Evolutionary conservation across 768 basidiomycete species (phyloP), one percentile per base, ranked within the genome.

Genomic region (Lentinula edodes): DNA sequence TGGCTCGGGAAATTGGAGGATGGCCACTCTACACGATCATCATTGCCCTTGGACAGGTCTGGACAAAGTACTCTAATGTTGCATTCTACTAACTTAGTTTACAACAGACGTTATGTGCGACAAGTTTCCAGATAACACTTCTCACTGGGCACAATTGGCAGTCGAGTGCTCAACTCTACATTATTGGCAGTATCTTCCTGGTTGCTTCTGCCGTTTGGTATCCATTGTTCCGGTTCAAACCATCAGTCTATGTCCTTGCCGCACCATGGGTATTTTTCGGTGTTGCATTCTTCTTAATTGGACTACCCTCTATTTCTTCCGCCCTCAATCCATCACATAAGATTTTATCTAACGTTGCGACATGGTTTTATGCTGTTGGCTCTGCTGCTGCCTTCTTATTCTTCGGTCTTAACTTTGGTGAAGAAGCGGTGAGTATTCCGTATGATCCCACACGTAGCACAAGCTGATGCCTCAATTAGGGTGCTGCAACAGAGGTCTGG

Each of bases 371-470:
- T 74, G 95, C 95, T 38, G 73, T 94, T 57, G 94, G 90, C n/a
- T 96, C 95, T 34, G 89, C 95, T 15, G 95, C 92, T 45, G 89
- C 92, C 10, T 97, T 96, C 81, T 76, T 87, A 54, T 96, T 93
- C 83, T 97, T 97, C 69, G 95, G 95, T 69, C 82, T 95, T 65
- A 97, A 97, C 74, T 97, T 97, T 72, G 95, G 95, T 73, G 95
- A 97, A 78, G 95, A 96, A 81, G 95, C 94, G 20, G 90, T 90
- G 73, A 56, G 80, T 76, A 50, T 5, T 18, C 20, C n/a, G 8
- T 6, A 43, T 6, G n/a, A 20, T 52, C n/a, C 34, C 32, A 59
- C 1, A 45, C 53, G 62, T 48, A 8, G 1, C 16, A 5, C 6
- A 61, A 13, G 61, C 43, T 67, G 65, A 59, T 64, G 35, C 50